Percentiles rank a stretch among this genome's conserved stretches.
These are phyloP conservation scores for Ammopiptanthus mongolicus DNA, from an alignment of 306 rosid species.

Conservation along the genomic window DNA sequence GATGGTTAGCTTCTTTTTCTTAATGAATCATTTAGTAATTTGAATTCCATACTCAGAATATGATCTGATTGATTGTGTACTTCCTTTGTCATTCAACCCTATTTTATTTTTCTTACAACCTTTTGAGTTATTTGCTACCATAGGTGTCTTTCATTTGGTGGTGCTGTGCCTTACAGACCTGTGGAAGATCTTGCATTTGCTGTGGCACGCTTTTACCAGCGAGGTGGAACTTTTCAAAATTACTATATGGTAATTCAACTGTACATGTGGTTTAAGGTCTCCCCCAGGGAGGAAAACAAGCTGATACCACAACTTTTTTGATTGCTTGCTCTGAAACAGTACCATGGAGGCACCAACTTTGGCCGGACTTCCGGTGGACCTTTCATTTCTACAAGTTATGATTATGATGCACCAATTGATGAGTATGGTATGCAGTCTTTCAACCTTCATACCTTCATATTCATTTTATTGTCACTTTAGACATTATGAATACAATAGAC, in stretches of 20 bases:
- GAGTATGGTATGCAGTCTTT: constrained; percentile 71
- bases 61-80: not conserved
- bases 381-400: constrained; percentile 82
- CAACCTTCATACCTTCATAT: constrained; percentile 4
- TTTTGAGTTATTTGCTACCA: not conserved
- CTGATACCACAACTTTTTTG: constrained; percentile 22
- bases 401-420: constrained; percentile 92
- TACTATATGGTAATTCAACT: constrained; percentile 76
- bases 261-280: not conserved
- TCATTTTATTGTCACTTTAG: not conserved
- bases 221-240: constrained; percentile 90
- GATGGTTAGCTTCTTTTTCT: constrained; percentile 56
- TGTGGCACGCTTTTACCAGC: constrained; percentile 86
- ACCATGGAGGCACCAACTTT: constrained; percentile 97
- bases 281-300: not conserved
- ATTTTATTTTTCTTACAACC: not conserved
- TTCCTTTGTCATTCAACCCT: not conserved
- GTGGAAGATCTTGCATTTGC: constrained; percentile 88
- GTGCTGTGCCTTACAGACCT: constrained; percentile 76
- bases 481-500: not conserved
- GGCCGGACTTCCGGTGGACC: constrained; percentile 81
- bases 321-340: constrained; percentile 48
- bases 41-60: not conserved
- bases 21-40: not conserved
- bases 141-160: constrained; percentile 87